Conservation (phyloP, 768 basidiomycete genomes). For the Clavaria fumosa region DNA sequence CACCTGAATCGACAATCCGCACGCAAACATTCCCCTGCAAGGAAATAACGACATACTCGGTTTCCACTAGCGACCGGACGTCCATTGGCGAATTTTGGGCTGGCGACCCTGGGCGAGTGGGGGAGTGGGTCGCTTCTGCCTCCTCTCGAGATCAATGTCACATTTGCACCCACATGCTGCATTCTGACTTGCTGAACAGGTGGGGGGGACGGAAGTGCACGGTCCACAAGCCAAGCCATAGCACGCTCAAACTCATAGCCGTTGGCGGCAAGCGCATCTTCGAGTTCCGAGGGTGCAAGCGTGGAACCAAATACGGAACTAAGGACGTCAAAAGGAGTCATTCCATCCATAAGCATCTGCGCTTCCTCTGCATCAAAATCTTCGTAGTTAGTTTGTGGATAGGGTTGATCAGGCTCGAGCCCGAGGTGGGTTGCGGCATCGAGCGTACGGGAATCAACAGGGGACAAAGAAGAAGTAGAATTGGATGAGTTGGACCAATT, state of each 20-base stretch:
- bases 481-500: conserved; percentile 38
- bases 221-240: conserved; percentile 89
- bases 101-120: conserved; percentile 23
- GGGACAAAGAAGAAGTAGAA: conserved; percentile 31
- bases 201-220: conserved; percentile 34
- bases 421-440: conserved; percentile 16
- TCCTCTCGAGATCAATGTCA: conserved; percentile 52
- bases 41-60: conserved; percentile 89
- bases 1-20: conserved; percentile 98
- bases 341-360: conserved; percentile 67
- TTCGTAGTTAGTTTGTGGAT: conserved; percentile 14
- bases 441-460: conserved; percentile 30
- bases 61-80: conserved; percentile 46
- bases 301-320: conserved; percentile 87
- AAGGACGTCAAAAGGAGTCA: conserved; percentile 96
- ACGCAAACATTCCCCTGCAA: conserved; percentile 89
- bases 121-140: too few species aligned
- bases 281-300: conserved; percentile 78
- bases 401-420: conserved; percentile 13
- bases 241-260: conserved; percentile 93
- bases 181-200: conserved; percentile 32
- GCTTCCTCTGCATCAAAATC: conserved; percentile 34
- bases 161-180: conserved; percentile 51
- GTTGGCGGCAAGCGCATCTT: conserved; percentile 78
- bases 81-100: conserved; percentile 42